phyloP scores from a whole-genome alignment of 768 basidiomycete species.

The Russula earlei region DNA sequence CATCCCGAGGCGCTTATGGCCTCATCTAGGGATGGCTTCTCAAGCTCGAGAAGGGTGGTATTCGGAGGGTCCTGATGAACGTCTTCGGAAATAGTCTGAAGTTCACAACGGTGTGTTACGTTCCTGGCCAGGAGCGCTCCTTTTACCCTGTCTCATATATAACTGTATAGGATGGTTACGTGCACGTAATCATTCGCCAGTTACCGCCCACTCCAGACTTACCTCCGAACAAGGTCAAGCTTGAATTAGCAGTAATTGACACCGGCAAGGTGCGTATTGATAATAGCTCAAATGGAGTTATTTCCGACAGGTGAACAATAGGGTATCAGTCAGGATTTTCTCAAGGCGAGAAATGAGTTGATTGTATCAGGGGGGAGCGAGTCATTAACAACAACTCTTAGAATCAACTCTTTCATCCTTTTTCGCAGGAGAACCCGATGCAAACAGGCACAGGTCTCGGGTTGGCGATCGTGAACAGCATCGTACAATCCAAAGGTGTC shows the following conservation, averaged over 20 bases:
- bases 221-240: constrained; percentile 50
- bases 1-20: neutral
- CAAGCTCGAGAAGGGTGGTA: constrained; percentile 86
- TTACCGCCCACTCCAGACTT: constrained; percentile 47
- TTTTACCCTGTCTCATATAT: neutral
- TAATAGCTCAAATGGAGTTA: neutral
- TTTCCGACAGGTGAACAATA: constrained; percentile 22
- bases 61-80: constrained; percentile 89
- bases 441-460: constrained; percentile 92
- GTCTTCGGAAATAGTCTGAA: constrained; percentile 90
- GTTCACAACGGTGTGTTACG: constrained; percentile 63
- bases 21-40: constrained; percentile 66
- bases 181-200: constrained; percentile 77
- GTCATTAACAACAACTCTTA: constrained; percentile 23
- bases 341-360: constrained; percentile 48
- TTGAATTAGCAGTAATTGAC: constrained; percentile 80
- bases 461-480: constrained; percentile 90
- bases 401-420: constrained; percentile 95
- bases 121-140: neutral
- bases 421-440: constrained; percentile 92
- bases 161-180: constrained; percentile 59
- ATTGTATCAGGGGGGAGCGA: neutral
- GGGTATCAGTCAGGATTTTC: constrained; percentile 89
- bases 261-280: constrained; percentile 66
- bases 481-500: constrained; percentile 76